phyloP scores from a whole-genome alignment of 2,329 filamentous ascomycete genomes.

The Penicillium hordei region DNA sequence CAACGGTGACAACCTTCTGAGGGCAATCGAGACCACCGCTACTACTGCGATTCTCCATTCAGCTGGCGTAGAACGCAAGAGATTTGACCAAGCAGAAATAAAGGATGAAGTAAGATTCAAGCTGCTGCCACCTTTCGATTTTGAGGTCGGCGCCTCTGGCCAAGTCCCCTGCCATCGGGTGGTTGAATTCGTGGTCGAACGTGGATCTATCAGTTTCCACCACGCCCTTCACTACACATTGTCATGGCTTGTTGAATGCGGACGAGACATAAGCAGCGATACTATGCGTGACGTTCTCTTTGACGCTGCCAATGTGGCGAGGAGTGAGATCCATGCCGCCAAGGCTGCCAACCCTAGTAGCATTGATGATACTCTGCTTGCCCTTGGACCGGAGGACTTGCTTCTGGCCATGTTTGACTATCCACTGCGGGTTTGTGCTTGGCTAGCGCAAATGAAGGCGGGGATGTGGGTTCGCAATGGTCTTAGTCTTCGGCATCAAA shows the following conservation, averaged over 20 bases:
- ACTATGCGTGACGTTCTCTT: conserved; percentile 67
- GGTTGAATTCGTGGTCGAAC: conserved; percentile 84
- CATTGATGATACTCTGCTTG: conserved; percentile 57
- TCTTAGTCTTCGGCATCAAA: conserved; percentile 91
- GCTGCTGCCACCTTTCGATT: conserved; percentile 72
- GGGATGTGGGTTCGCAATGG: conserved; percentile 99
- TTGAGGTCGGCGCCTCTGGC: conserved; percentile 56
- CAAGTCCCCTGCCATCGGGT: conserved; percentile 61
- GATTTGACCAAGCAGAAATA: conserved; percentile 84
- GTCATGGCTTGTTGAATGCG: conserved; percentile 93
- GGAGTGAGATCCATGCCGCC: conserved; percentile 57
- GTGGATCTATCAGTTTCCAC: conserved; percentile 92
- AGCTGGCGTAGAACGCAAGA: conserved; percentile 78
- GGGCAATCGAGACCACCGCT: conserved; percentile 66
- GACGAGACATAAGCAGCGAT: conserved; percentile 68
- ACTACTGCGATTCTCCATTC: conserved; percentile 87
- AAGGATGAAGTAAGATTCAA: conserved; percentile 86
- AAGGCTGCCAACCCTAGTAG: conserved; percentile 52
- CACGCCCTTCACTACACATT: conserved; percentile 94
- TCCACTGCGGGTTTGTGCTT: conserved; percentile 87
- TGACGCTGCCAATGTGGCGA: conserved; percentile 62
- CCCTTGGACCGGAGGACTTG: conserved; percentile 67
- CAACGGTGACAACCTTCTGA: conserved; percentile 66
- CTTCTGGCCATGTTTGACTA: conserved; percentile 88
- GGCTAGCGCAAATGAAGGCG: conserved; percentile 97